Evolutionary conservation across 768 basidiomycete genomes (phyloP).

Genomic region (Punctularia strigosozonata): DNA sequence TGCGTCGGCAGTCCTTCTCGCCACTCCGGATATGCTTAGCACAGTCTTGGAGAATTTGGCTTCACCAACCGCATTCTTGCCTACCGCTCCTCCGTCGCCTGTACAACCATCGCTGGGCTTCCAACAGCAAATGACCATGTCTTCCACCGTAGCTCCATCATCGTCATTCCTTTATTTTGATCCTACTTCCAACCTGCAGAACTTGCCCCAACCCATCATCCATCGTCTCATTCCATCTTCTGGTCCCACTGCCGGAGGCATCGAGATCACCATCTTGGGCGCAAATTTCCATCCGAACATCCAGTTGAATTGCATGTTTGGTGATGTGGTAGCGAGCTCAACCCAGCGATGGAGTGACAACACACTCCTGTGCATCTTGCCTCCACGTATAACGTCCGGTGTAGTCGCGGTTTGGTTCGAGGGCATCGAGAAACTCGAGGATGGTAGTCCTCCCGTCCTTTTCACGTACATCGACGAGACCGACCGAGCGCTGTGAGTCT

Average conservation of each 20-base stretch:
- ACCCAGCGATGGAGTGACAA: slow-evolving; percentile 90
- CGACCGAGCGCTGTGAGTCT: slow-evolving; percentile 71
- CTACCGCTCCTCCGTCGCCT: slow-evolving; percentile 13
- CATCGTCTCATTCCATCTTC: slow-evolving; percentile 76
- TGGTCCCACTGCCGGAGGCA: slow-evolving; percentile 86
- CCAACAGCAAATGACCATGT: slow-evolving; percentile 6
- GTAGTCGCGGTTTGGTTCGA: slow-evolving; percentile 87
- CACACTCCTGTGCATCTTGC: slow-evolving; percentile 84
- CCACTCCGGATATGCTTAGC: too few species aligned
- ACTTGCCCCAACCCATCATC: slow-evolving; percentile 56
- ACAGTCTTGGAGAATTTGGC: slow-evolving; percentile 1
- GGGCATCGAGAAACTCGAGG: slow-evolving; percentile 53
- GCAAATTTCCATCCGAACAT: slow-evolving; percentile 75
- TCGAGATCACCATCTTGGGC: slow-evolving; percentile 89
- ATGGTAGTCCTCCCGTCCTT: slow-evolving; percentile 39
- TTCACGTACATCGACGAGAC: slow-evolving; percentile 91
- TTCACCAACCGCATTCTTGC: slow-evolving; percentile 10
- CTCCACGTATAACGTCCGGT: slow-evolving; percentile 71
- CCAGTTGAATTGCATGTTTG: slow-evolving; percentile 74
- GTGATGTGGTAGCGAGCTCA: slow-evolving; percentile 67
- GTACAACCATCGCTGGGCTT: slow-evolving; percentile 5
- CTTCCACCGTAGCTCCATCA: slow-evolving; percentile 8
- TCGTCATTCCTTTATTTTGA: slow-evolving; percentile 45
- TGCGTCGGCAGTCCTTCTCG: too few species aligned
- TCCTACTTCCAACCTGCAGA: slow-evolving; percentile 39